Evolutionary conservation across 2,329 filamentous ascomycete species (phyloP).

Genomic region (Paracoccidioides lutzii): DNA sequence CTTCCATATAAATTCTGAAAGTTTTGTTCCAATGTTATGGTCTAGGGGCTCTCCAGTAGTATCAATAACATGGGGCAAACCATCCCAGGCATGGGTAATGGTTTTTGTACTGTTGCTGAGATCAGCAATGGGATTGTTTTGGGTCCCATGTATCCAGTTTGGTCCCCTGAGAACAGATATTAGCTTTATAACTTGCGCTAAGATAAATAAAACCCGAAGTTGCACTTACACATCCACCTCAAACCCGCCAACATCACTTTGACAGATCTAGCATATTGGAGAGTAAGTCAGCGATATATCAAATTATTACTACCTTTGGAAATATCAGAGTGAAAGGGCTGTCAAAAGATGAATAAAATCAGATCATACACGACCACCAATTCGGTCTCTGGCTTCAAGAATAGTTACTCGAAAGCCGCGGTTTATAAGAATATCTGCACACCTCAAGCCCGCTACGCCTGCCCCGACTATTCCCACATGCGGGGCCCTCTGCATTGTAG

Average conservation of each 20-base stretch:
- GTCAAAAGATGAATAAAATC: neutral
- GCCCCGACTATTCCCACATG: constrained; percentile 49
- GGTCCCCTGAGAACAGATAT: constrained; percentile 36
- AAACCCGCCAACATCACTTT: constrained; percentile 36
- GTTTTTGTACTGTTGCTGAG: constrained; percentile 44
- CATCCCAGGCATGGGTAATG: constrained; percentile 39
- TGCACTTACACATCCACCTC: constrained; percentile 43
- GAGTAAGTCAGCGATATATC: constrained; percentile 17
- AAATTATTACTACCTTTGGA: constrained; percentile 9
- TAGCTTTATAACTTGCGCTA: neutral
- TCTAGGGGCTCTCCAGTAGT: constrained; percentile 32
- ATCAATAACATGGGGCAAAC: constrained; percentile 38
- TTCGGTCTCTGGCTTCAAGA: constrained; percentile 44
- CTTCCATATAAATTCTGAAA: constrained; percentile 41
- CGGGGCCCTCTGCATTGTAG: constrained; percentile 27
- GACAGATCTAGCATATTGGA: constrained; percentile 31
- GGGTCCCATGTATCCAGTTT: constrained; percentile 53
- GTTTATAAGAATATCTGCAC: constrained; percentile 44
- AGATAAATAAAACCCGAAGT: neutral
- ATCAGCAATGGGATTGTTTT: constrained; percentile 45
- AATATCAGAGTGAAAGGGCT: neutral
- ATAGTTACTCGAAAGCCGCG: constrained; percentile 46
- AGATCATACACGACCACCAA: constrained; percentile 44
- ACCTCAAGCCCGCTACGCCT: constrained; percentile 47
- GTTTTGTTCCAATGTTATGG: constrained; percentile 19